These are phyloP conservation scores for Silybum marianum DNA, from an alignment of 129 eudicot species.

Conservation along the genomic window DNA sequence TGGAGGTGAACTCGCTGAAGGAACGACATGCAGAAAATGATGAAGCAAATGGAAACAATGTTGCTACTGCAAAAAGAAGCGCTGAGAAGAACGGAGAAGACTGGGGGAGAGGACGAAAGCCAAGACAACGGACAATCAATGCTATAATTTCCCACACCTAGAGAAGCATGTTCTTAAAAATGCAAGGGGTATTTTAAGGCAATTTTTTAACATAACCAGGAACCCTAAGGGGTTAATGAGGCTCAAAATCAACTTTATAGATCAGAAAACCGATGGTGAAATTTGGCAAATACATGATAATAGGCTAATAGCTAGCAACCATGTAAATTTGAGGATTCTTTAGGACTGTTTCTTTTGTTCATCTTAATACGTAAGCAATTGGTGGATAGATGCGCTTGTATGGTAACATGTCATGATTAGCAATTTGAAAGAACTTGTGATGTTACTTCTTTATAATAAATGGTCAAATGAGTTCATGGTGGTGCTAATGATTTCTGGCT, in stretches of 20 bases:
- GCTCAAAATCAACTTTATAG: not conserved
- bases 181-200: not conserved
- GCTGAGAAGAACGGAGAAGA: too few species aligned
- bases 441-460: not conserved
- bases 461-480: not conserved
- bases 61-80: too few species aligned
- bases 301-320: not conserved
- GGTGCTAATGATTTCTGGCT: slow-evolving; percentile 1
- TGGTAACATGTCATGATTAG: slow-evolving; percentile 4
- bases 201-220: not conserved
- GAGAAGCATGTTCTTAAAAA: too few species aligned
- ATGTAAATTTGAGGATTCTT: not conserved
- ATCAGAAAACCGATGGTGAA: not conserved
- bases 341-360: not conserved
- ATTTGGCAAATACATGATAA: not conserved
- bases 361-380: not conserved
- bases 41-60: too few species aligned
- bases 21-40: too few species aligned
- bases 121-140: too few species aligned
- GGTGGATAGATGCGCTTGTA: slow-evolving; percentile 4
- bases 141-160: too few species aligned
- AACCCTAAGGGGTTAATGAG: not conserved
- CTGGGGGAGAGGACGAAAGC: too few species aligned
- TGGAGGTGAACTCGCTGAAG: too few species aligned
- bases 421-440: slow-evolving; percentile 16